Percentiles rank a stretch among this genome's conserved stretches.
Conservation (phyloP, 1,284 basidiomycete species). For the Inonotus hispidus region DNA sequence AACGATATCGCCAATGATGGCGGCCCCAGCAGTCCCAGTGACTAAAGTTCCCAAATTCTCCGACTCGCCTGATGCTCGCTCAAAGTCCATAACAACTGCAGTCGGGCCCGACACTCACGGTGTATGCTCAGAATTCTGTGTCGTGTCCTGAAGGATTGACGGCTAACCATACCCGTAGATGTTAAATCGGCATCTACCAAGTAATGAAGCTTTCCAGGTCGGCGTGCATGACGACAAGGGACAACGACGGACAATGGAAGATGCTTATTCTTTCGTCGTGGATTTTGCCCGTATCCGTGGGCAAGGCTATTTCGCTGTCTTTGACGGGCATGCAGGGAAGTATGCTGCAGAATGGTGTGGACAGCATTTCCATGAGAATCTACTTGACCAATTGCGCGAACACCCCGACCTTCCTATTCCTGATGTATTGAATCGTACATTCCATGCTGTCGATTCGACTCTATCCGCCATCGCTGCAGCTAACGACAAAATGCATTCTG, state of each 20-base stretch:
- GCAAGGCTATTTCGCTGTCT: constrained; percentile 97
- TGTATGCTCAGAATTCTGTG: constrained; percentile 39
- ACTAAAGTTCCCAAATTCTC: constrained; percentile 24
- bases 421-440: constrained; percentile 89
- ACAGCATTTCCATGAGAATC: constrained; percentile 84
- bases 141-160: neutral
- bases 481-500: constrained; percentile 91
- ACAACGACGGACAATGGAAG: constrained; percentile 93
- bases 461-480: constrained; percentile 80
- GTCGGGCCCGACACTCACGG: constrained; percentile 70
- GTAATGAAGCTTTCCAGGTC: constrained; percentile 66
- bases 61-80: constrained; percentile 57
- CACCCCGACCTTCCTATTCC: constrained; percentile 63
- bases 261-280: constrained; percentile 93
- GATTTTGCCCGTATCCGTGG: constrained; percentile 89
- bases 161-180: constrained; percentile 31
- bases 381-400: constrained; percentile 47
- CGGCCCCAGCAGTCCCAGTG: neutral
- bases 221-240: constrained; percentile 93
- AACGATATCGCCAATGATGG: neutral
- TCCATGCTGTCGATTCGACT: constrained; percentile 84
- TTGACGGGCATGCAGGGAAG: constrained; percentile 98
- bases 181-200: constrained; percentile 46
- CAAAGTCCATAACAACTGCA: constrained; percentile 69
- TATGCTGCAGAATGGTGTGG: constrained; percentile 99